Conservation (phyloP, 805 yeast species). For the Yarrowia sp. region DNA sequence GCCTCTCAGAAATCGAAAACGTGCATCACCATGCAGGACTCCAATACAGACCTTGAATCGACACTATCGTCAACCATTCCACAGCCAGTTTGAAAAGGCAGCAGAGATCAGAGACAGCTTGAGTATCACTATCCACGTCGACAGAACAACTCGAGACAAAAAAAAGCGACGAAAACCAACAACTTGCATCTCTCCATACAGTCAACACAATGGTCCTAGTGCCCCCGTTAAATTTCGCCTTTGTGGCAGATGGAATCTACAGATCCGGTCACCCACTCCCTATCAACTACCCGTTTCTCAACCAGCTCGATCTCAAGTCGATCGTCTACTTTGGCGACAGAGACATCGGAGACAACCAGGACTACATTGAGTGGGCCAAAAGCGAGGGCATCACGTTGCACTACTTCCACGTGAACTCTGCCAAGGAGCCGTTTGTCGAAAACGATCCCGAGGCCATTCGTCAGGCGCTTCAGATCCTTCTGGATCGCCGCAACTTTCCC, state of each 20-base stretch:
- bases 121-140: too few relatives aligned
- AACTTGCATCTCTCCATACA: background rate
- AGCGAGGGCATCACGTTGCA: conserved; percentile 53
- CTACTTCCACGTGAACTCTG: conserved; percentile 63
- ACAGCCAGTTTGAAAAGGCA: too few relatives aligned
- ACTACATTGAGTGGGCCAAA: conserved; percentile 68
- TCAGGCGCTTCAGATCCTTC: conserved; percentile 37
- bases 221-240: conserved; percentile 89
- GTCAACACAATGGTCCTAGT: conserved; percentile 42
- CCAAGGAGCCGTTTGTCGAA: conserved; percentile 68
- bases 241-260: conserved; percentile 83
- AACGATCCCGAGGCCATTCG: conserved; percentile 59
- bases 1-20: too few relatives aligned
- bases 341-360: conserved; percentile 50
- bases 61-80: too few relatives aligned
- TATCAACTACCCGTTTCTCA: conserved; percentile 74
- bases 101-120: too few relatives aligned
- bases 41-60: too few relatives aligned
- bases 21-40: conserved; percentile 1
- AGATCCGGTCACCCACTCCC: conserved; percentile 94
- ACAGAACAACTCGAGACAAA: too few relatives aligned
- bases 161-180: background rate
- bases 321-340: conserved; percentile 64
- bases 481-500: conserved; percentile 67
- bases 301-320: conserved; percentile 66